Conservation (phyloP, 306 rosid genomes). For the Vicia sativa region DNA sequence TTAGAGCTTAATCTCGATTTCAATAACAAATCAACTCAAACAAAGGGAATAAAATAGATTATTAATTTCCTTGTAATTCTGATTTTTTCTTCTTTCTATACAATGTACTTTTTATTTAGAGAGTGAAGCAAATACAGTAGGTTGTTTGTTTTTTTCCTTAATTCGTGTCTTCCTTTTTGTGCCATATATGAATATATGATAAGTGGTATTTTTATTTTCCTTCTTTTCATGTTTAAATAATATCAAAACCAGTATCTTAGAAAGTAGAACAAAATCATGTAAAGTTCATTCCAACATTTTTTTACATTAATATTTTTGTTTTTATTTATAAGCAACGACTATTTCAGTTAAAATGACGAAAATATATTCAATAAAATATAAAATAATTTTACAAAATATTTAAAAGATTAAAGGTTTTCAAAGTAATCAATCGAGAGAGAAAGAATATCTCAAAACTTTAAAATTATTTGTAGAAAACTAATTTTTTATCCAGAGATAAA, state of each 20-base stretch:
- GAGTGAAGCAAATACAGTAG: neutral
- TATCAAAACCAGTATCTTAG: neutral
- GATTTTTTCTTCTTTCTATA: too few species aligned
- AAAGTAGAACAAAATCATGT: neutral
- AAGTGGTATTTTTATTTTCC: neutral
- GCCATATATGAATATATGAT: neutral
- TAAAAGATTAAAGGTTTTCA: too few species aligned
- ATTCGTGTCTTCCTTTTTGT: neutral
- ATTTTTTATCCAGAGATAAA: too few species aligned
- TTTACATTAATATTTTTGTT: too few species aligned
- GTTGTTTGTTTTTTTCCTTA: neutral
- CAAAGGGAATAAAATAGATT: too few species aligned
- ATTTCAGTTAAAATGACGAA: too few species aligned
- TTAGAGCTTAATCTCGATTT: conserved; percentile 52
- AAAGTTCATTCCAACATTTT: neutral
- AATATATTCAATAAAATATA: too few species aligned
- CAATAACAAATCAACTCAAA: neutral
- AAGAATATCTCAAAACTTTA: too few species aligned
- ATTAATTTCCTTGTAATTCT: neutral
- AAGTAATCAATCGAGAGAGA: too few species aligned
- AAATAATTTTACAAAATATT: too few species aligned
- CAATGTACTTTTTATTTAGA: neutral
- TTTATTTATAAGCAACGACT: too few species aligned
- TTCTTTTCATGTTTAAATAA: neutral
- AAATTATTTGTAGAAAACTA: too few species aligned